These are phyloP conservation scores for Elymus sibiricus DNA, from an alignment of 176 grass and related monocot species.

Conservation along the genomic window DNA sequence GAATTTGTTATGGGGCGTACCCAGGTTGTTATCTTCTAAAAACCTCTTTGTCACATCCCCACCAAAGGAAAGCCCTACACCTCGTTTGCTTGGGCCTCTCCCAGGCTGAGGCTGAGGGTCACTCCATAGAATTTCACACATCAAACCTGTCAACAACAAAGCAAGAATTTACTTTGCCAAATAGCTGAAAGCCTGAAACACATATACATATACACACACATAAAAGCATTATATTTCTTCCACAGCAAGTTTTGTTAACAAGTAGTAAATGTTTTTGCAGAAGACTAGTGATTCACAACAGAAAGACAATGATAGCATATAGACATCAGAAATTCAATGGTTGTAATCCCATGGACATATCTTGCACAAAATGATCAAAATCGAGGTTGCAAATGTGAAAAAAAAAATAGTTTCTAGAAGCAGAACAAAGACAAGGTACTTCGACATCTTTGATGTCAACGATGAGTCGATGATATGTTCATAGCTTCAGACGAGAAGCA, in stretches of 20 bases:
- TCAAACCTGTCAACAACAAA: constrained; percentile 44
- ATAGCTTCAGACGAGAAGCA: background rate
- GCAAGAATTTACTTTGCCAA: constrained; percentile 11
- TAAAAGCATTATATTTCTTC: background rate
- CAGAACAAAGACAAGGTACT: background rate
- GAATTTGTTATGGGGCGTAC: constrained; percentile 27
- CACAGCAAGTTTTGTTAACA: background rate
- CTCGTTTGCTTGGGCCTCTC: constrained; percentile 87
- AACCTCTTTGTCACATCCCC: constrained; percentile 78
- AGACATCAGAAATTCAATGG: background rate
- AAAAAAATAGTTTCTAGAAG: background rate
- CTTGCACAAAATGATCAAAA: constrained; percentile 5
- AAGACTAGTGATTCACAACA: background rate
- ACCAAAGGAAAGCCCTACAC: constrained; percentile 86
- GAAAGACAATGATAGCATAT: constrained; percentile 7
- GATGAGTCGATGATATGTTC: background rate
- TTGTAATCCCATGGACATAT: background rate
- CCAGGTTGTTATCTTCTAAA: constrained; percentile 62
- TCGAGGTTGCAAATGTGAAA: background rate
- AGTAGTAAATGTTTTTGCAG: background rate
- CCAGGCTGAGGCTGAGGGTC: constrained; percentile 80
- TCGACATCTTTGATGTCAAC: background rate
- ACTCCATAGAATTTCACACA: constrained; percentile 94
- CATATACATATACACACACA: background rate
- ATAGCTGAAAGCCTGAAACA: background rate